Conservation (phyloP, 78 protist species). For the Dictyostelium discoideum region dicty_2.7 NC_007088.5:6936501-6937000, state of each 20-base stretch:
- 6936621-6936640: conserved; percentile 8
- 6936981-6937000: conserved; percentile 48
- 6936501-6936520: too few species aligned
- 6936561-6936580: too few species aligned
- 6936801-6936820: conserved; percentile 45
- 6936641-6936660: background rate
- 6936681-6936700: background rate
- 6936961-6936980: conserved; percentile 7
- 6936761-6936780: conserved; percentile 24
- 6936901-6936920: conserved; percentile 70
- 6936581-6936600: background rate
- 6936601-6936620: background rate
- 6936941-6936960: conserved; percentile 27
- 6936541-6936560: too few species aligned
- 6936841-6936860: conserved; percentile 67
- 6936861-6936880: conserved; percentile 68
- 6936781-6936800: conserved; percentile 34
- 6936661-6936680: background rate
- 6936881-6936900: conserved; percentile 52
- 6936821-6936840: conserved; percentile 57
- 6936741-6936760: background rate
- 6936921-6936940: conserved; percentile 44
- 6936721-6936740: conserved; percentile 16
- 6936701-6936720: background rate
- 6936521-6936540: too few species aligned